These are phyloP conservation scores for Brassica carinata DNA, from an alignment of 345 rosid genomes.

Conservation along the genomic window DNA sequence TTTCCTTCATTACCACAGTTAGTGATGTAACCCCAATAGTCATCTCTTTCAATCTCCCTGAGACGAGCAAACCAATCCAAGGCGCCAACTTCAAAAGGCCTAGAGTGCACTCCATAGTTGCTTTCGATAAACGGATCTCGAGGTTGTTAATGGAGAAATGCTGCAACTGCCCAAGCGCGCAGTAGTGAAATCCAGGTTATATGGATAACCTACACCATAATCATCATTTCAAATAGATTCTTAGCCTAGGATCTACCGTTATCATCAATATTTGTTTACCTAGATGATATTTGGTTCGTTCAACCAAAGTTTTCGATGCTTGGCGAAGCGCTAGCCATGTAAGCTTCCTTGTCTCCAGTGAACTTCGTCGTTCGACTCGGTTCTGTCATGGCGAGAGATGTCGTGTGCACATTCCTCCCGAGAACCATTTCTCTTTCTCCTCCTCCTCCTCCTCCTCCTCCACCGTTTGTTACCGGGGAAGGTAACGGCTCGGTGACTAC, in stretches of 20 bases:
- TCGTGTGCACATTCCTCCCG: conserved; percentile 79
- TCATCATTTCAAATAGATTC: neutral
- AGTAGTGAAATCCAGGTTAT: conserved; percentile 91
- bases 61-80: conserved; percentile 99
- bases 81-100: conserved; percentile 98
- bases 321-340: too few relatives aligned
- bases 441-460: conserved; percentile 23
- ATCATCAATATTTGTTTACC: conserved; percentile 42
- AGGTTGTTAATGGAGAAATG: conserved; percentile 96
- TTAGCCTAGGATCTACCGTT: neutral
- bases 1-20: conserved; percentile 99
- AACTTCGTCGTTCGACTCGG: conserved; percentile 82
- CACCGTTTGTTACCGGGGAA: conserved; percentile 32
- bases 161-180: conserved; percentile 88
- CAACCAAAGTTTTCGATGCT: conserved; percentile 71
- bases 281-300: conserved; percentile 78
- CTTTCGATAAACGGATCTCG: conserved; percentile 96
- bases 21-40: conserved; percentile 98
- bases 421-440: conserved; percentile 68
- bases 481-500: conserved; percentile 56
- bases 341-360: conserved; percentile 93
- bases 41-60: conserved; percentile 91
- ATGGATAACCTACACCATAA: conserved; percentile 80
- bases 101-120: conserved; percentile 98
- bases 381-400: conserved; percentile 83